A percentile compares a stretch with the other conserved stretches of the same genome.
These are phyloP conservation scores for Podaxis sp. DNA, from an alignment of 768 basidiomycete species.

Conservation along the genomic window DNA sequence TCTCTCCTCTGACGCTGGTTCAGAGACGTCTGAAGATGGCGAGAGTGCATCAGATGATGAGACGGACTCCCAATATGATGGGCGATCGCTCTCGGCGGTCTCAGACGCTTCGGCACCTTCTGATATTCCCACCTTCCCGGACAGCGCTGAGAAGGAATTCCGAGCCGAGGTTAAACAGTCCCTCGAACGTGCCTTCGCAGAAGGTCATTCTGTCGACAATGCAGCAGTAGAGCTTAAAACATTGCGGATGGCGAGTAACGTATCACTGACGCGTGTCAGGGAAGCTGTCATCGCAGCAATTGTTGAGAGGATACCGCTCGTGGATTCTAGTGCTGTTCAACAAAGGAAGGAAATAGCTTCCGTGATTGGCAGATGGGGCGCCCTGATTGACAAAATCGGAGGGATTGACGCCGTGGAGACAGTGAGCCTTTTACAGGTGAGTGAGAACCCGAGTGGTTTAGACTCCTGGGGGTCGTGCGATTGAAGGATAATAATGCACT, in stretches of 20 bases:
- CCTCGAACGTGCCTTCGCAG: conserved; percentile 88
- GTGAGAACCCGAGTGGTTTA: conserved; percentile 15
- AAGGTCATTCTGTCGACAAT: conserved; percentile 90
- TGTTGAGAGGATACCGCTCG: conserved; percentile 67
- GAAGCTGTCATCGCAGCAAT: conserved; percentile 88
- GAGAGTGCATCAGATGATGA: conserved; percentile 39
- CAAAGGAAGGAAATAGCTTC: conserved; percentile 67
- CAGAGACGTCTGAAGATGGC: conserved; percentile 54
- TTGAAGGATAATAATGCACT: not conserved
- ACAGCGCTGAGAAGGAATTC: conserved; percentile 67
- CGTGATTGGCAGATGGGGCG: conserved; percentile 79
- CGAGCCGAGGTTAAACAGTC: conserved; percentile 75
- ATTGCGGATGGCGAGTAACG: conserved; percentile 95
- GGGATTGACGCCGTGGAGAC: conserved; percentile 84
- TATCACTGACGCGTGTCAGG: conserved; percentile 79
- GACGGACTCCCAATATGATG: conserved; percentile 36
- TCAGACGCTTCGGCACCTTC: conserved; percentile 49
- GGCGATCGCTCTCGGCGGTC: conserved; percentile 40
- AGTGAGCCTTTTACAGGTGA: conserved; percentile 74
- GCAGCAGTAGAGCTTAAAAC: conserved; percentile 95
- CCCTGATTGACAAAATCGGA: conserved; percentile 76
- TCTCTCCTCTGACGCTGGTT: conserved; percentile 58
- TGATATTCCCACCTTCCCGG: conserved; percentile 30
- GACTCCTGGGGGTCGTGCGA: not conserved
- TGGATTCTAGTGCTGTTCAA: conserved; percentile 50